phyloP scores from a whole-genome alignment of 2,329 filamentous ascomycete genomes.

The Ophiostoma tasmaniense region DNA sequence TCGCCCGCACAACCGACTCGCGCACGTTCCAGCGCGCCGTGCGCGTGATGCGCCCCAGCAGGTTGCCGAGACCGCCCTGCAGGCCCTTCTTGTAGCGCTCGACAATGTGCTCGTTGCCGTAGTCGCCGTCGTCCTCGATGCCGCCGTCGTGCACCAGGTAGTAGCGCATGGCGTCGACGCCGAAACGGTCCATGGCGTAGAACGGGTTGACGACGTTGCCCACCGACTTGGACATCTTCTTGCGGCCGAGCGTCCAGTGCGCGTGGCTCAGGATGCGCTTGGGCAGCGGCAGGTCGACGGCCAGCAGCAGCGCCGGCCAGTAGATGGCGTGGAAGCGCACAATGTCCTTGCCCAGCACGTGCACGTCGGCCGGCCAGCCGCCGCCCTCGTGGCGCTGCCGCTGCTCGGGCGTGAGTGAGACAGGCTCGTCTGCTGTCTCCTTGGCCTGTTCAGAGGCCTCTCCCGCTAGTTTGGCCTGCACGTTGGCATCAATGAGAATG shows the following conservation, averaged over 20 bases:
- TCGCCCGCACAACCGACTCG: slow-evolving; percentile 41
- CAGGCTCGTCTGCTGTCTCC: not conserved
- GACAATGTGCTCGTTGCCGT: slow-evolving; percentile 70
- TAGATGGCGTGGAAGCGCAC: slow-evolving; percentile 94
- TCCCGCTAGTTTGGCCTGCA: slow-evolving; percentile 3
- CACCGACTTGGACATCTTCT: slow-evolving; percentile 94
- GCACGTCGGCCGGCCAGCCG: slow-evolving; percentile 85
- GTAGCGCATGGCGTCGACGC: slow-evolving; percentile 78
- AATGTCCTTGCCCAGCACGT: slow-evolving; percentile 95
- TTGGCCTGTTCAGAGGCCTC: not conserved
- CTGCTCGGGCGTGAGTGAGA: slow-evolving; percentile 33
- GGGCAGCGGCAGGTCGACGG: slow-evolving; percentile 69
- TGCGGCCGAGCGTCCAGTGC: slow-evolving; percentile 86
- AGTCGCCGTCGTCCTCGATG: slow-evolving; percentile 69
- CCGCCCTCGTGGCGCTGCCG: slow-evolving; percentile 30
- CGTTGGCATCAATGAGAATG: slow-evolving; percentile 5
- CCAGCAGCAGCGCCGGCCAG: slow-evolving; percentile 94
- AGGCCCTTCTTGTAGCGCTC: slow-evolving; percentile 72
- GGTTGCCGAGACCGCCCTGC: slow-evolving; percentile 70
- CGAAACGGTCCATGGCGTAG: slow-evolving; percentile 81
- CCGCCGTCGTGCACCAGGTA: slow-evolving; percentile 78
- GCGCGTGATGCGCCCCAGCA: slow-evolving; percentile 61
- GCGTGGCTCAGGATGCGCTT: slow-evolving; percentile 78
- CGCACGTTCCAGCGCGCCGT: slow-evolving; percentile 61
- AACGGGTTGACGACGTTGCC: slow-evolving; percentile 95